Evolutionary conservation across 2,329 filamentous ascomycete genomes (phyloP).

Genomic region (Aspergillus sp.): DNA sequence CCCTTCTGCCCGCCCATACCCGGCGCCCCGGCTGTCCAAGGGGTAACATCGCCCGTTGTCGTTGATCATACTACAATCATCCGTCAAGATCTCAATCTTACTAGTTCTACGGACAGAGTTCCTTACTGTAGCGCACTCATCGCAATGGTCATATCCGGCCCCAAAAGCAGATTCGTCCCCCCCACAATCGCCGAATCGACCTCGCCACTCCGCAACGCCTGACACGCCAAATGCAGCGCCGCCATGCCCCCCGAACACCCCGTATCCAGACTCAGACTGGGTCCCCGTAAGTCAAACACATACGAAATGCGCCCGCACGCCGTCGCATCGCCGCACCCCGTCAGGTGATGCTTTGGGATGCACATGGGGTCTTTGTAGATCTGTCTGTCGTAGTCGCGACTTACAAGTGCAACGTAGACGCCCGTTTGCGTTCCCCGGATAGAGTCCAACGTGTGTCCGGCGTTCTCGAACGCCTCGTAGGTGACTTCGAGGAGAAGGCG

Average conservation of each 20-base stretch:
- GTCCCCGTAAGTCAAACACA: neutral
- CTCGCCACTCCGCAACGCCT: neutral
- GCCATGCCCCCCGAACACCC: neutral
- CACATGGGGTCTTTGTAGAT: neutral
- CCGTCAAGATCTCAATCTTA: neutral
- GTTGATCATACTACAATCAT: neutral
- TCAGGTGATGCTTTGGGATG: conserved; percentile 2
- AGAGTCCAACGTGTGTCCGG: neutral
- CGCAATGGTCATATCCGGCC: neutral
- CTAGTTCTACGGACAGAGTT: neutral
- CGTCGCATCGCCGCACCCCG: neutral
- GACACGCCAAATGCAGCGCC: conserved; percentile 1
- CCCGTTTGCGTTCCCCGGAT: neutral
- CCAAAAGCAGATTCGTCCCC: neutral
- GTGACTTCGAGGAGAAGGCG: neutral
- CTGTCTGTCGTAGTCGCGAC: neutral
- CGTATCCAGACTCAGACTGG: neutral
- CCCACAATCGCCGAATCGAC: neutral
- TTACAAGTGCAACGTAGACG: neutral
- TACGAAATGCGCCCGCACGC: conserved; percentile 3
- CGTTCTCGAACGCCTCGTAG: neutral
- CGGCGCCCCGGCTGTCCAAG: conserved; percentile 47
- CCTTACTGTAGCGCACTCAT: conserved; percentile 1
- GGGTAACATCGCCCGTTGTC: conserved; percentile 11
- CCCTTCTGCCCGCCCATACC: conserved; percentile 11